A percentile compares a stretch with the other conserved stretches of the same genome.
These are phyloP conservation scores for Phytophthora idaei DNA, from an alignment of 352 stramenopile species.

Conservation along the genomic window DNA sequence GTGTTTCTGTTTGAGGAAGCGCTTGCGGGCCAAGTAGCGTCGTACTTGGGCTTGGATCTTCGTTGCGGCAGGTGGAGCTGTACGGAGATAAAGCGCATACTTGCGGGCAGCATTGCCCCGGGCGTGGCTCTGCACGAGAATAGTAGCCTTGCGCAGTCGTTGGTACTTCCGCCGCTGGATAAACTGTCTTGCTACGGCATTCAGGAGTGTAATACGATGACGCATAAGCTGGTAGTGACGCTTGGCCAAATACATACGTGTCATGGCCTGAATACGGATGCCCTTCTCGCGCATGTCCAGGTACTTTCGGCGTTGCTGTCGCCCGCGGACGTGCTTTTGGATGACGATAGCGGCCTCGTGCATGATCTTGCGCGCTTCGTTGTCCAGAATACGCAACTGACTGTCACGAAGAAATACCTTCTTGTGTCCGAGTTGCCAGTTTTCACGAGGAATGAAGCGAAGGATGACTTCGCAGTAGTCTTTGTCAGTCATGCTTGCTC, in stretches of 20 bases:
- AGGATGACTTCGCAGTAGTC: slow-evolving; percentile 87
- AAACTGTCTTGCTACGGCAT: slow-evolving; percentile 76
- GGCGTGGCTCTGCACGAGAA: slow-evolving; percentile 76
- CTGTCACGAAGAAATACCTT: slow-evolving; percentile 90
- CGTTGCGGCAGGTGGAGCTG: slow-evolving; percentile 72
- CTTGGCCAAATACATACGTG: slow-evolving; percentile 74
- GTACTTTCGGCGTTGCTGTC: slow-evolving; percentile 76
- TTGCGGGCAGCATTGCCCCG: slow-evolving; percentile 76
- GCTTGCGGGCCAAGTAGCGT: slow-evolving; percentile 66
- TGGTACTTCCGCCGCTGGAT: slow-evolving; percentile 76
- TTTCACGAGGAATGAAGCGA: slow-evolving; percentile 77
- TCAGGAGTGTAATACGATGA: slow-evolving; percentile 66
- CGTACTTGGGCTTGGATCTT: slow-evolving; percentile 83
- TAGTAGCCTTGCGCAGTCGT: slow-evolving; percentile 61
- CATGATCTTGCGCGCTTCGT: slow-evolving; percentile 87
- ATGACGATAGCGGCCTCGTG: slow-evolving; percentile 76
- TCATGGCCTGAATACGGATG: slow-evolving; percentile 68
- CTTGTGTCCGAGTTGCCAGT: slow-evolving; percentile 89
- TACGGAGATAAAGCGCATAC: slow-evolving; percentile 74
- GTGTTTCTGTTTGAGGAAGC: slow-evolving; percentile 70
- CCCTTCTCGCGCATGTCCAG: slow-evolving; percentile 59
- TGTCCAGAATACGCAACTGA: slow-evolving; percentile 82
- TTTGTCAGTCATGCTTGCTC: slow-evolving; percentile 65
- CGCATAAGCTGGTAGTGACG: slow-evolving; percentile 56
- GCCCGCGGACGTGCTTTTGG: slow-evolving; percentile 76